Conservation (phyloP, 2,329 filamentous ascomycete genomes). For the Neonectria punicea region DNA sequence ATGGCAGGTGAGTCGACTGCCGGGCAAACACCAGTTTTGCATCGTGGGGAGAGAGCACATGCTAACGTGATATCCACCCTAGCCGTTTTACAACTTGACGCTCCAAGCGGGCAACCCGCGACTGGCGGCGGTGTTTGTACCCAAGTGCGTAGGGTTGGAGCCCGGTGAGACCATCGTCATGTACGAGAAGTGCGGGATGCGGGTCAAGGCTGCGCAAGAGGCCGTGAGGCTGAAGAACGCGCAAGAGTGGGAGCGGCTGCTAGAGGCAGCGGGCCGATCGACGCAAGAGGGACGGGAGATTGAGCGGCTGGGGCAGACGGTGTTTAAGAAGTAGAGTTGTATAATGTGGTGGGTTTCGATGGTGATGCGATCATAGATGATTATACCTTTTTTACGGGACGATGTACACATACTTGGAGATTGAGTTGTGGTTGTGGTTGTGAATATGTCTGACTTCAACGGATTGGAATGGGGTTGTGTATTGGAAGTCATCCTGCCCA, state of each 20-base stretch:
- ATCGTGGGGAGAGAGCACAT: background rate
- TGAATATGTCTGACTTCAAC: background rate
- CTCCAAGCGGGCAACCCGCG: constrained; percentile 90
- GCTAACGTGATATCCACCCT: constrained; percentile 26
- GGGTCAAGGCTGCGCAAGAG: constrained; percentile 90
- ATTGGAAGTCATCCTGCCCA: too few species aligned
- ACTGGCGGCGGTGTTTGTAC: constrained; percentile 83
- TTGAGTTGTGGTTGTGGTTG: background rate
- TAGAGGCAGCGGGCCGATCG: constrained; percentile 76
- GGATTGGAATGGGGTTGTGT: background rate
- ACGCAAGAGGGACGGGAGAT: constrained; percentile 79
- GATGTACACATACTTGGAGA: background rate
- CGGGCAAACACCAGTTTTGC: background rate
- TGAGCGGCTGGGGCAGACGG: constrained; percentile 76
- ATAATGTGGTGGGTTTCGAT: background rate
- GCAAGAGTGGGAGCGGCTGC: constrained; percentile 77
- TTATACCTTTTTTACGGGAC: background rate
- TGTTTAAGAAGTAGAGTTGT: constrained; percentile 57
- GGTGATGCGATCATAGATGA: constrained; percentile 1
- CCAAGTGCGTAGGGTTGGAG: constrained; percentile 82
- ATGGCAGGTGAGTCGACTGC: constrained; percentile 80
- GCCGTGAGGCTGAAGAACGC: constrained; percentile 84
- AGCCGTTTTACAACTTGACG: constrained; percentile 93
- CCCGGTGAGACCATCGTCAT: constrained; percentile 81
- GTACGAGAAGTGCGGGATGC: constrained; percentile 96